Evolutionary conservation across 768 basidiomycete genomes (phyloP).

Genomic region (Clavaria fumosa): DNA sequence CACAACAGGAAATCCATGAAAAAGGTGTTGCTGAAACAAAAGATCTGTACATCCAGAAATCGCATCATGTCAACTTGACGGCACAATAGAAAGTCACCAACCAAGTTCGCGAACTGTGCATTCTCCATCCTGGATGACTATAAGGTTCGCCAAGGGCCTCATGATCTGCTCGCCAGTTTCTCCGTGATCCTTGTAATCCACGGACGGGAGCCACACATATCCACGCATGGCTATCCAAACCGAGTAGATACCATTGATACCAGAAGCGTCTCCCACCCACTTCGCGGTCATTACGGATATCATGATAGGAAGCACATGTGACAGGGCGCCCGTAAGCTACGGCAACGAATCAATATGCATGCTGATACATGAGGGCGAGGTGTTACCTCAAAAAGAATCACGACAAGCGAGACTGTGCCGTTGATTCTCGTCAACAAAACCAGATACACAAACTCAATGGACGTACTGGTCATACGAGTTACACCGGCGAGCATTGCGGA

Average conservation of each 20-base stretch:
- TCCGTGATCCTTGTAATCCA: slow-evolving; percentile 49
- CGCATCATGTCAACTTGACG: neutral
- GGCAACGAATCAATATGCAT: no score
- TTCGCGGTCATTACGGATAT: slow-evolving; percentile 64
- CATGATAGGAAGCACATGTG: slow-evolving; percentile 74
- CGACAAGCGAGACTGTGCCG: slow-evolving; percentile 57
- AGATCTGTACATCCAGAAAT: slow-evolving; percentile 16
- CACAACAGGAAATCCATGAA: slow-evolving; percentile 54
- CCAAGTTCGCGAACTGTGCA: slow-evolving; percentile 36
- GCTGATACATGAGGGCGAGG: no score
- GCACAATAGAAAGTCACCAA: slow-evolving; percentile 8
- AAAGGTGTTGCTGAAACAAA: slow-evolving; percentile 29
- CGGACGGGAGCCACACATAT: slow-evolving; percentile 56
- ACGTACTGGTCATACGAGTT: slow-evolving; percentile 59
- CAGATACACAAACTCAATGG: neutral
- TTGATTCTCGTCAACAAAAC: neutral
- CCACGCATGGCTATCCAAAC: slow-evolving; percentile 58
- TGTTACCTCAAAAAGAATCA: slow-evolving; percentile 65
- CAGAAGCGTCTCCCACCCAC: slow-evolving; percentile 62
- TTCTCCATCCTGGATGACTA: slow-evolving; percentile 36
- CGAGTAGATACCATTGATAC: slow-evolving; percentile 53
- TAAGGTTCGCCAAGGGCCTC: slow-evolving; percentile 34
- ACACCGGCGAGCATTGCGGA: slow-evolving; percentile 65
- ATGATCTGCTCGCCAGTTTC: slow-evolving; percentile 47
- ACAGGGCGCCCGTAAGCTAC: slow-evolving; percentile 63